Base-by-base conservation (phyloP, 148 eudicot genomes). In the Pouteria glomerata region DNA sequence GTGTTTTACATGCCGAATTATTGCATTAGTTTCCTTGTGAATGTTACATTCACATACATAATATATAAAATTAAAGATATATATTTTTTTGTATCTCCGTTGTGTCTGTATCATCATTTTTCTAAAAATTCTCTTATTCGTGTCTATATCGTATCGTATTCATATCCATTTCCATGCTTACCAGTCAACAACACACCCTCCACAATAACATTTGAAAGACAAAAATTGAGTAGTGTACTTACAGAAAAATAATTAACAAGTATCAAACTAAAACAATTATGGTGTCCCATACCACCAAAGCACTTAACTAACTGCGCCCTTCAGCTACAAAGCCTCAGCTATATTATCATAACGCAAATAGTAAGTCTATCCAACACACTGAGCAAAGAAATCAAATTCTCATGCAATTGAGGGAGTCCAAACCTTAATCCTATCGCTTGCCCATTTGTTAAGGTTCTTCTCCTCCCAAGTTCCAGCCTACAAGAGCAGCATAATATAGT, bases 401-500 rank as follows among this genome's bases (percentile, higher is more conserved):
- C 6, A 27, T 27, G 15, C 31, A 37, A 26, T 3, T n/a, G 30
- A 5, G 14, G 41, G 30, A 57, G 31, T 37, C 77, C 88, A 66
- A 73, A 95, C 99, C 99, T 88, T 91, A 47, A 95, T 95, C 76
- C 92, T 86, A 12, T 80, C 89, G 62, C 72, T 80, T 48, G 99
- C 96, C 99, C 99, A 95, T 70, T 85, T 88, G 73, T 87, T 89
- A 51, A 95, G 81, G 78, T 82, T 95, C 82, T 95, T 95, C 79
- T 95, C 99, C 79, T 95, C 99, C 99, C 99, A 95, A 33, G 99
- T 95, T 76, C 99, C 99, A 82, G 99, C 99, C 97, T 94, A 62
- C 15, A 77, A 61, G 77, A 63, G 27, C 10, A 67, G 14, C 10
- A 33, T 23, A 31, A 39, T 16, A 8, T 8, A 63, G 30, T 69